Evolutionary conservation across 345 rosid species (phyloP).

Genomic region (Arabis hirsuta): DNA sequence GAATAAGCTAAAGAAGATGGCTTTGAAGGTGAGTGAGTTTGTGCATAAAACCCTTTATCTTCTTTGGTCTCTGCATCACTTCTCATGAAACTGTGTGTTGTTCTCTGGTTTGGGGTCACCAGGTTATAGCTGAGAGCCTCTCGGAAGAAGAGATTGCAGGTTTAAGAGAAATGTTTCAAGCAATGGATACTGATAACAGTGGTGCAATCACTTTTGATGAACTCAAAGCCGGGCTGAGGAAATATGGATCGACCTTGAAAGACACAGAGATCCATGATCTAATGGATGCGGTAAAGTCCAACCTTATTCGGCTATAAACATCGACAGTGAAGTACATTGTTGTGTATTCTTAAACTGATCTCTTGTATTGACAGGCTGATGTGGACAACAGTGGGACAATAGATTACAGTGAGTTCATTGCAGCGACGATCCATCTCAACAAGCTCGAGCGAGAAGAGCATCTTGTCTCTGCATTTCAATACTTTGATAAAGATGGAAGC

Average conservation of each 20-base stretch:
- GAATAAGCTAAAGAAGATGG: constrained; percentile 99
- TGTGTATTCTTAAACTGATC: not conserved
- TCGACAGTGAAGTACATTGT: not conserved
- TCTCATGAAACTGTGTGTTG: constrained; percentile 24
- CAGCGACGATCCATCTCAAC: constrained; percentile 97
- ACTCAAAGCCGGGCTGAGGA: constrained; percentile 91
- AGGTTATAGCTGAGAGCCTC: constrained; percentile 99
- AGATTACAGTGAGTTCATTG: constrained; percentile 96
- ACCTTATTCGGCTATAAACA: not conserved
- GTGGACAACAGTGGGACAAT: constrained; percentile 98
- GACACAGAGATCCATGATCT: constrained; percentile 95
- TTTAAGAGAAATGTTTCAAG: constrained; percentile 80
- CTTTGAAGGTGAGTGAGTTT: constrained; percentile 67
- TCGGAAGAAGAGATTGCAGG: constrained; percentile 99
- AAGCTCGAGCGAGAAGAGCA: constrained; percentile 97
- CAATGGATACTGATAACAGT: constrained; percentile 97
- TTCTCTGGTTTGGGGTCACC: constrained; percentile 31
- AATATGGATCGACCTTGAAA: constrained; percentile 92
- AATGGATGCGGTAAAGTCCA: constrained; percentile 82
- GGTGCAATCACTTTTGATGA: constrained; percentile 99
- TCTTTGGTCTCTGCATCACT: constrained; percentile 1
- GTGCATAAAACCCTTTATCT: not conserved
- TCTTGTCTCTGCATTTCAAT: constrained; percentile 90
- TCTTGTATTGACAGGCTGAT: constrained; percentile 72
- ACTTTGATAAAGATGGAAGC: constrained; percentile 95